phyloP scores from a whole-genome alignment of 75 land plant species.

The Gnetum montanum region DNA sequence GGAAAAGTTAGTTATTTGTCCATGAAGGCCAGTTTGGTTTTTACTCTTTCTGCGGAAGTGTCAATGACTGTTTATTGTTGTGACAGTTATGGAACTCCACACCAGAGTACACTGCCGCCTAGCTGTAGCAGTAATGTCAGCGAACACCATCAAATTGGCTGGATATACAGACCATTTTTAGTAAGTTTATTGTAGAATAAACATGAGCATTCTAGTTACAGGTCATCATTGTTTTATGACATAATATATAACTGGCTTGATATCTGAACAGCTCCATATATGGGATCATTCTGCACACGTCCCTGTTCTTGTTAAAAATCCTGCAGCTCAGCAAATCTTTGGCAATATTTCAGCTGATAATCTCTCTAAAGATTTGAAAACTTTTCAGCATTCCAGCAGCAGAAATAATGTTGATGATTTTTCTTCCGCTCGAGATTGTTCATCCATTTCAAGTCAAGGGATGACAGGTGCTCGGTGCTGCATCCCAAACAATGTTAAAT shows the following conservation, averaged over 20 bases:
- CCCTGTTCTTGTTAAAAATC: conserved; percentile 6
- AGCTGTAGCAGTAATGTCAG: neutral
- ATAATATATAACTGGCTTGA: no score
- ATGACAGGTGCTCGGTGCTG: neutral
- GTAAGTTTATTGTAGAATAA: no score
- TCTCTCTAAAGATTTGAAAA: neutral
- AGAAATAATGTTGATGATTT: neutral
- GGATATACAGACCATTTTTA: conserved; percentile 3
- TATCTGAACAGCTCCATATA: conserved; percentile 5
- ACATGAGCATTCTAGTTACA: no score
- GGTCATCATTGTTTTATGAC: no score
- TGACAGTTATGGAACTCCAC: no score
- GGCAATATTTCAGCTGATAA: neutral
- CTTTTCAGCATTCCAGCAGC: neutral
- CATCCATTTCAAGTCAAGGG: neutral
- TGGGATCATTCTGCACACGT: conserved; percentile 4
- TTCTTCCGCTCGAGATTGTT: neutral
- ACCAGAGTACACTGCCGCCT: neutral
- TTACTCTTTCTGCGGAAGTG: no score
- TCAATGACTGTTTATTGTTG: no score
- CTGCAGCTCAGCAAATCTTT: conserved; percentile 3
- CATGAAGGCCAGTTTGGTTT: no score
- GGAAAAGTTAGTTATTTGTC: no score
- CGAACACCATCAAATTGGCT: neutral
- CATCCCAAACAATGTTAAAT: neutral